Conservation (phyloP, 257 asterid species). For the Lantana camara region DNA sequence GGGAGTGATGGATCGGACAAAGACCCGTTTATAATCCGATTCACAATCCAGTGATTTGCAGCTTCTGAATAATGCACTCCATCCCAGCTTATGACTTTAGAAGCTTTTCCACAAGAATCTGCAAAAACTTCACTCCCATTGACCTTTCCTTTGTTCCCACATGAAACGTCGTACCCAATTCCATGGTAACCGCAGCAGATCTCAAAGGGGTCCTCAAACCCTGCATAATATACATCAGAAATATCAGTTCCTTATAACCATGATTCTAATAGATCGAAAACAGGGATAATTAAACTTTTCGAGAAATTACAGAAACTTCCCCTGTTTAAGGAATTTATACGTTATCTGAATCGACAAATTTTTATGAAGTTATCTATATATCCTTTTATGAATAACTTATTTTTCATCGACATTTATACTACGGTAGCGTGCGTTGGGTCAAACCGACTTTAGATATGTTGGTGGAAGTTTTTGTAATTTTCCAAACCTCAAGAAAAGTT, state of each 20-base stretch:
- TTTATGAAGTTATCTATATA: no score
- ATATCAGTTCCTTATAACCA: neutral
- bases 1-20: slow-evolving; percentile 58
- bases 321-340: no score
- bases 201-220: slow-evolving; percentile 52
- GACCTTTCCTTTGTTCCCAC: slow-evolving; percentile 57
- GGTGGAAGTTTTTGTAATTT: no score
- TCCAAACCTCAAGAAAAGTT: no score
- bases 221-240: slow-evolving; percentile 34
- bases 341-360: no score
- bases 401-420: no score
- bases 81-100: slow-evolving; percentile 73
- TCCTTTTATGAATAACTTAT: no score
- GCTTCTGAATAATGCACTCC: slow-evolving; percentile 78
- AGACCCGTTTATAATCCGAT: slow-evolving; percentile 47
- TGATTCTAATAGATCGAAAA: neutral
- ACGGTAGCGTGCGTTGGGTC: no score
- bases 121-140: slow-evolving; percentile 58
- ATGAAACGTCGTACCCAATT: slow-evolving; percentile 49
- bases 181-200: slow-evolving; percentile 75
- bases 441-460: no score
- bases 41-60: slow-evolving; percentile 67
- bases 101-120: slow-evolving; percentile 60
- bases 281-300: no score
- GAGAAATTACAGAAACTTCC: no score